These are phyloP conservation scores for Theobroma grandiflorum DNA, from an alignment of 441 rosid genomes.

Conservation along the genomic window DNA sequence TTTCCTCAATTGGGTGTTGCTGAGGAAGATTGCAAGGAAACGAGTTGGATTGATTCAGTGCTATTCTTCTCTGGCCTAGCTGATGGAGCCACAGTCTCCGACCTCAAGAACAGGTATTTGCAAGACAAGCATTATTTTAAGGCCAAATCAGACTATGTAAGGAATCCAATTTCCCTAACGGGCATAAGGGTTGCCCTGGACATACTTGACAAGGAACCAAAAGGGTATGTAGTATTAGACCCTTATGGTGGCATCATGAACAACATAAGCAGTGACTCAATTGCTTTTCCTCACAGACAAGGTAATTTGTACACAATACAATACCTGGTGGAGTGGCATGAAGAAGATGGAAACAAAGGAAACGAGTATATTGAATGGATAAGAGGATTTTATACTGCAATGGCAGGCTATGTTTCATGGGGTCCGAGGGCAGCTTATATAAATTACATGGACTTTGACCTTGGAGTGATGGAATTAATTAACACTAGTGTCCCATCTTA, in stretches of 20 bases:
- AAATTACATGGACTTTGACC: constrained; percentile 53
- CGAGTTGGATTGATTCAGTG: constrained; percentile 69
- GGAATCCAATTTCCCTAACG: constrained; percentile 37
- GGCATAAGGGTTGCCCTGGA: constrained; percentile 41
- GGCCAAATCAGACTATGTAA: constrained; percentile 65
- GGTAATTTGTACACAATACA: constrained; percentile 50
- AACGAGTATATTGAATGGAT: constrained; percentile 41
- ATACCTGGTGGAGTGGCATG: constrained; percentile 53
- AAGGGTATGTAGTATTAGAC: constrained; percentile 54
- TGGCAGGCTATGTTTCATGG: constrained; percentile 45
- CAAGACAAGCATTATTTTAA: constrained; percentile 56
- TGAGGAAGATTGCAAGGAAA: constrained; percentile 51
- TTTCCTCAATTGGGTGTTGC: constrained; percentile 51
- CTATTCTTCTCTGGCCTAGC: constrained; percentile 48
- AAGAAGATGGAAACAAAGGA: constrained; percentile 31
- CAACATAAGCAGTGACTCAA: constrained; percentile 42
- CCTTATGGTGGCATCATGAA: constrained; percentile 52
- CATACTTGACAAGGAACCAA: constrained; percentile 45
- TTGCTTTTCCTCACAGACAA: constrained; percentile 53
- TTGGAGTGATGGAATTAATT: constrained; percentile 39
- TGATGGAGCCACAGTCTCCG: constrained; percentile 35
- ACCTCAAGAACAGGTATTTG: constrained; percentile 39
- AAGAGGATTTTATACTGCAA: constrained; percentile 41
- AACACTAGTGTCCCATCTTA: background rate
- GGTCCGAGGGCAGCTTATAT: constrained; percentile 52